These are phyloP conservation scores for Lentinula novae-zelandiae DNA, from an alignment of 1,284 basidiomycete genomes.

Conservation along the genomic window DNA sequence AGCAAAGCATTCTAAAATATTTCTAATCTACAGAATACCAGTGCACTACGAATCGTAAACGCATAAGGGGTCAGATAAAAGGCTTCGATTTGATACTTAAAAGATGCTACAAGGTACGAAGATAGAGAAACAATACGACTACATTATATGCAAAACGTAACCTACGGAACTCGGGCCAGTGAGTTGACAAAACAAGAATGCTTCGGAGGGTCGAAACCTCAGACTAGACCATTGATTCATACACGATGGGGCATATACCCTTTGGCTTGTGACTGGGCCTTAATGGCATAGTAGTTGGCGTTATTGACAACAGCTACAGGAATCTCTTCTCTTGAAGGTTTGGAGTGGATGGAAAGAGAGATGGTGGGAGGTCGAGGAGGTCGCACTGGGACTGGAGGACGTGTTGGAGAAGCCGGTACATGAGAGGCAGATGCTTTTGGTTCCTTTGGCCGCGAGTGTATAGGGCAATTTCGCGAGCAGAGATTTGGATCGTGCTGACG, in stretches of 20 bases:
- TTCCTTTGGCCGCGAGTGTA: not conserved
- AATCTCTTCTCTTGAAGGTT: not conserved
- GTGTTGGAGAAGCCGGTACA: not conserved
- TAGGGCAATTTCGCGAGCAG: not conserved
- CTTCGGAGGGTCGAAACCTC: not conserved
- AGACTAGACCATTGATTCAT: not conserved
- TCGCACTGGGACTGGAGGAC: not conserved
- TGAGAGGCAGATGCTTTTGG: not conserved
- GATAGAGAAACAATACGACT: too few relatives aligned
- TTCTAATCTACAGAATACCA: too few relatives aligned
- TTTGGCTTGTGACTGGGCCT: not conserved
- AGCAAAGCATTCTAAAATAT: not conserved
- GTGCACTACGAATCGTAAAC: too few relatives aligned
- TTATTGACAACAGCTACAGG: not conserved
- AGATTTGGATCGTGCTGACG: not conserved
- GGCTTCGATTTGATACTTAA: too few relatives aligned
- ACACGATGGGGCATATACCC: conserved; percentile 1
- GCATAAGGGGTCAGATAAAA: too few relatives aligned
- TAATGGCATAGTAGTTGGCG: not conserved
- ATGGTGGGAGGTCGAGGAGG: conserved; percentile 1
- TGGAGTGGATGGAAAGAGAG: conserved; percentile 1
- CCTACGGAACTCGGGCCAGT: too few relatives aligned
- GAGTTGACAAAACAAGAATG: too few relatives aligned
- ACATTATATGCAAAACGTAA: too few relatives aligned
- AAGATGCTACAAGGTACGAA: too few relatives aligned